A percentile compares a stretch with the other conserved stretches of the same genome.
These are phyloP conservation scores for Chytriomyces hyalinus DNA, from an alignment of 192 early-diverging fungal genomes.

Conservation along the genomic window DNA sequence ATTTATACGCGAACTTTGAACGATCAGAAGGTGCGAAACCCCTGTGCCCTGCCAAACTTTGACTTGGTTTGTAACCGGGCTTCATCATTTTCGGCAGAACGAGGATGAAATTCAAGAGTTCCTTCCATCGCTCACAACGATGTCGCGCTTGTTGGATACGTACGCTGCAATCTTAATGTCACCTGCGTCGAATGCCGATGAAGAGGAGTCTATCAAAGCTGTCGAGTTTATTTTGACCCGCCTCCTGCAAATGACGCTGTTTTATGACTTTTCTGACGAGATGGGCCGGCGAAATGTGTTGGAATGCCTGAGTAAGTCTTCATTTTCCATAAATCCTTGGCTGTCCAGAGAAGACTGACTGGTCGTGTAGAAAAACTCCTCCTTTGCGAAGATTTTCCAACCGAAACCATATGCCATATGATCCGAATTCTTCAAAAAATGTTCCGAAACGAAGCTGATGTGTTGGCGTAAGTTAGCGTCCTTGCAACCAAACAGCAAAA, in stretches of 20 bases:
- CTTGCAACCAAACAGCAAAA: neutral
- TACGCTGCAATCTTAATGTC: conserved; percentile 11
- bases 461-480: conserved; percentile 39
- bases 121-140: conserved; percentile 26
- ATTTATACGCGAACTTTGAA: conserved; percentile 9
- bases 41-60: neutral
- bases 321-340: neutral
- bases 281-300: conserved; percentile 83
- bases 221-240: conserved; percentile 73
- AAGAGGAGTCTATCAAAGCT: conserved; percentile 52
- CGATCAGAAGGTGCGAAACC: conserved; percentile 19
- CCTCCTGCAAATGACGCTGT: conserved; percentile 76
- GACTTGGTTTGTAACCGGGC: neutral
- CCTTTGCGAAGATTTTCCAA: conserved; percentile 73
- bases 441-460: conserved; percentile 81
- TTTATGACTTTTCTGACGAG: conserved; percentile 85
- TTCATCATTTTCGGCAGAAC: neutral
- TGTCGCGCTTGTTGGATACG: neutral
- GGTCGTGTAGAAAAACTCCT: conserved; percentile 71
- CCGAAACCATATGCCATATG: conserved; percentile 77
- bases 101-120: conserved; percentile 24
- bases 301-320: conserved; percentile 68
- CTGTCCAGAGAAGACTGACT: neutral
- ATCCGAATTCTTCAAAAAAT: conserved; percentile 77
- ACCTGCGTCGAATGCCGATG: conserved; percentile 43